Evolutionary conservation across 768 basidiomycete species (phyloP).

Genomic region (Exidia glandulosa): DNA sequence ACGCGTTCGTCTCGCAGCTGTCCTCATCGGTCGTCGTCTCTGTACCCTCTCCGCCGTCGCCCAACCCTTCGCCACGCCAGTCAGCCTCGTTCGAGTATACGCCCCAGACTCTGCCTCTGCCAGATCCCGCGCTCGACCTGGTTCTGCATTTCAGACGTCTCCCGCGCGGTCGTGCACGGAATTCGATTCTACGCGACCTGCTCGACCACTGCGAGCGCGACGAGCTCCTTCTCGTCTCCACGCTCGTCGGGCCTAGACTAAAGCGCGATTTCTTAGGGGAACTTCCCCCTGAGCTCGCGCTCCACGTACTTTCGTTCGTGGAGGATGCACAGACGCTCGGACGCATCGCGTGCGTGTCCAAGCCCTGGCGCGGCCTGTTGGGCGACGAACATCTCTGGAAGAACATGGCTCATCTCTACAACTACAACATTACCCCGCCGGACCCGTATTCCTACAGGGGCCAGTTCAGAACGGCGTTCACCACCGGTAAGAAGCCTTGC

Average conservation of each 20-base stretch:
- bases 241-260: constrained; percentile 51
- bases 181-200: constrained; percentile 39
- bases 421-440: constrained; percentile 20
- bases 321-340: constrained; percentile 64
- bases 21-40: constrained; percentile 38
- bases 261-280: constrained; percentile 47
- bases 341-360: constrained; percentile 58
- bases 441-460: background rate
- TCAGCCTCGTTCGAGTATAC: constrained; percentile 12
- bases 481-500: background rate
- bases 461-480: background rate
- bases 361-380: constrained; percentile 57
- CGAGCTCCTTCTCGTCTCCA: constrained; percentile 57
- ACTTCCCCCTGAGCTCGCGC: constrained; percentile 56
- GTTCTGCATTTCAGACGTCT: constrained; percentile 21
- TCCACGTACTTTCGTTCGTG: constrained; percentile 67
- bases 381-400: constrained; percentile 76
- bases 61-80: constrained; percentile 45
- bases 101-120: constrained; percentile 12
- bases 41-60: constrained; percentile 47
- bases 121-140: constrained; percentile 18
- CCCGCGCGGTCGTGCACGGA: constrained; percentile 31
- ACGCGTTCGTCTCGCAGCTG: background rate
- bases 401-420: constrained; percentile 51
- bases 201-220: constrained; percentile 43